Evolutionary conservation across 1,139 yeast genomes (phyloP), one percentile per base, ranked within the genome.

Genomic region (Blastobotrys illinoisensis): DNA sequence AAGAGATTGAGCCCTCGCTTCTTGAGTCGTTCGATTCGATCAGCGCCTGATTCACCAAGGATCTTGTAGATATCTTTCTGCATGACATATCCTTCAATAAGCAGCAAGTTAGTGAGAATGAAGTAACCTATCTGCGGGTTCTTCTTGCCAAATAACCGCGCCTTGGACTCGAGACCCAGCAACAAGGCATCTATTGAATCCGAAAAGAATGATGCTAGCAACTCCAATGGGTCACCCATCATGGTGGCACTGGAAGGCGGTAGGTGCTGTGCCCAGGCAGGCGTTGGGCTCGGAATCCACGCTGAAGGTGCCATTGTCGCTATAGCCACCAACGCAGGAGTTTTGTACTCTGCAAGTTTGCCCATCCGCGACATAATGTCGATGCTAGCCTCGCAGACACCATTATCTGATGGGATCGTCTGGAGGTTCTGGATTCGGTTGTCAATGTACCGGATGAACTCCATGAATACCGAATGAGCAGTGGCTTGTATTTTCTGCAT

Each of bases 121-220:
- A 85, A 82, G 62, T 83, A 81, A 1, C 98, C 98, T 46, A 77
- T 71, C 13, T 77, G 73, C 40, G 73, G 60, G 23, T 60, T 63
- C 51, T 64, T 62, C 44, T 67, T 64, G 71, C 63, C 75, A 57
- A 72, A 61, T 20, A 71, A 59, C 59, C 74, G 79, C 57, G 78
- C 88, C 67, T 72, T 82, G 62, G 70, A 76, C 68, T 78, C 91
- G 71, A 77, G 76, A 54, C 80, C 79, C 45, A 86, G 75, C 67
- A 85, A 77, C 43, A 88, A 76, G 46, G 85, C 83, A 67, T 89
- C 97, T 50, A 90, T 79, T 44, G 86, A 77, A 67, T 89, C 97
- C 53, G 88, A 79, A 57, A 83, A 78, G 65, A 79, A 88, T 47
- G 86, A 76, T 1, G 89, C 79, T 21, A 88, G 70, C 55, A 86